phyloP scores from a whole-genome alignment of 2,329 filamentous ascomycete species.

The Beauveria pseudobassiana region DNA sequence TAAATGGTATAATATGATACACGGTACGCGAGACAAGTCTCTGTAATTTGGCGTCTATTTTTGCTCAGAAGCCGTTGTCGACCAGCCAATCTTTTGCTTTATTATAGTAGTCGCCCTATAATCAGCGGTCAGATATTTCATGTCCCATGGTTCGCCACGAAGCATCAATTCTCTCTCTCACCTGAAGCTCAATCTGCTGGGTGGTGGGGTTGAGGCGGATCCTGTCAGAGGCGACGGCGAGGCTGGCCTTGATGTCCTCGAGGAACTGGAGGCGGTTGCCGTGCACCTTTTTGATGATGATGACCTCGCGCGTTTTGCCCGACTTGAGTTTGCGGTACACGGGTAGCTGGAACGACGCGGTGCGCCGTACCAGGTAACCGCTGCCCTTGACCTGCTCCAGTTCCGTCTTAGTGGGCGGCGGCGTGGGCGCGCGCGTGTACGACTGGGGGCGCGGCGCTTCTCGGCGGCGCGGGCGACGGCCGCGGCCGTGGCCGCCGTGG shows the following conservation, averaged over 20 bases:
- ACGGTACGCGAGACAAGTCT: neutral
- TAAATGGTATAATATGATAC: conserved; percentile 3
- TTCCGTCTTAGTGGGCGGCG: conserved; percentile 23
- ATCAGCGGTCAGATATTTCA: conserved; percentile 6
- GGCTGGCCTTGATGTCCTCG: conserved; percentile 50
- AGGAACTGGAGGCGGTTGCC: conserved; percentile 61
- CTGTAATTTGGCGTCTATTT: neutral
- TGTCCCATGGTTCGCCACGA: neutral
- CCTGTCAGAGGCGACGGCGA: conserved; percentile 50
- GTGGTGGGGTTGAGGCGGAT: conserved; percentile 54
- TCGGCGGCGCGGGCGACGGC: neutral
- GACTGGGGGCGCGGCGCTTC: conserved; percentile 8
- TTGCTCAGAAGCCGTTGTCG: conserved; percentile 26
- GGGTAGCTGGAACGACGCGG: conserved; percentile 61
- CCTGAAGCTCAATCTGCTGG: conserved; percentile 68
- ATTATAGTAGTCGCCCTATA: conserved; percentile 27
- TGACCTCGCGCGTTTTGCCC: conserved; percentile 69
- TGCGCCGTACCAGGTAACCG: conserved; percentile 58
- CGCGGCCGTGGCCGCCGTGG: conserved; percentile 8
- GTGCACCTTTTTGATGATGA: conserved; percentile 69
- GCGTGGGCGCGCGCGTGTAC: conserved; percentile 20
- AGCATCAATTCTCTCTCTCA: conserved; percentile 29
- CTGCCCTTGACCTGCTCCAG: conserved; percentile 21
- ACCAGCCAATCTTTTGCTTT: conserved; percentile 26
- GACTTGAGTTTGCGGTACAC: conserved; percentile 69